A percentile compares a stretch with the other conserved stretches of the same genome.
Evolutionary conservation across 371 early-diverging fungal species (phyloP).

Genomic region (Apophysomyces variabilis): DNA sequence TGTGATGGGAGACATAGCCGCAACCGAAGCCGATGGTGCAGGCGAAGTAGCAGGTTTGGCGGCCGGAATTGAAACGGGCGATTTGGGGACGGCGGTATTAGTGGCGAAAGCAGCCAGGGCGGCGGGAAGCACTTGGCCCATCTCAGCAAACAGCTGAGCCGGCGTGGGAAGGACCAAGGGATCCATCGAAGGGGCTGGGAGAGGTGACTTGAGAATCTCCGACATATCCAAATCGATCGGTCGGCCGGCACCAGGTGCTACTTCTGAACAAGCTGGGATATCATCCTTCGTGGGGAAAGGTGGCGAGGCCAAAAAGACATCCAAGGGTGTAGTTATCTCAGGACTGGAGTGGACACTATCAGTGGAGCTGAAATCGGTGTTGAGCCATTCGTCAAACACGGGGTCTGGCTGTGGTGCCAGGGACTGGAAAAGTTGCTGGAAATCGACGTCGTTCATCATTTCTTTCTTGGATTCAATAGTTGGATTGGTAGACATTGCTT

Average conservation of each 20-base stretch:
- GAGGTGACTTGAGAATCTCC: slow-evolving; percentile 23
- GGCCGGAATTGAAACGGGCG: background rate
- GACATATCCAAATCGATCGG: slow-evolving; percentile 21
- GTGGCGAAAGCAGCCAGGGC: slow-evolving; percentile 28
- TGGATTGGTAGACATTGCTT: slow-evolving; percentile 7
- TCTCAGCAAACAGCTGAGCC: slow-evolving; percentile 17
- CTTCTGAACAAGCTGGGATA: slow-evolving; percentile 2
- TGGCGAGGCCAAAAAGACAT: slow-evolving; percentile 25
- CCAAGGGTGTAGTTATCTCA: slow-evolving; percentile 34
- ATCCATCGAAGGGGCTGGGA: slow-evolving; percentile 13
- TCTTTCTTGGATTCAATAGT: slow-evolving; percentile 14
- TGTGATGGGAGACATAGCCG: slow-evolving; percentile 20
- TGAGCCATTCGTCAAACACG: slow-evolving; percentile 25
- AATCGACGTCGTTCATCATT: slow-evolving; percentile 21
- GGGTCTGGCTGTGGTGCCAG: slow-evolving; percentile 17
- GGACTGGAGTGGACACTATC: slow-evolving; percentile 28
- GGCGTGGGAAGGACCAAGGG: slow-evolving; percentile 10
- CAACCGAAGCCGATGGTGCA: background rate
- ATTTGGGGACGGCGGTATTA: slow-evolving; percentile 1
- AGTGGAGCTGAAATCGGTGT: slow-evolving; percentile 20
- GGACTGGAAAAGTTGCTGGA: slow-evolving; percentile 28
- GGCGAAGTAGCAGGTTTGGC: slow-evolving; percentile 22
- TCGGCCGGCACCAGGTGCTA: background rate
- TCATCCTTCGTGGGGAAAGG: slow-evolving; percentile 15
- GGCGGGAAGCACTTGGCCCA: slow-evolving; percentile 23